A percentile compares a stretch with the other conserved stretches of the same genome.
These are phyloP conservation scores for Candida nanaspora DNA, from an alignment of 805 yeast genomes.

Conservation along the genomic window DNA sequence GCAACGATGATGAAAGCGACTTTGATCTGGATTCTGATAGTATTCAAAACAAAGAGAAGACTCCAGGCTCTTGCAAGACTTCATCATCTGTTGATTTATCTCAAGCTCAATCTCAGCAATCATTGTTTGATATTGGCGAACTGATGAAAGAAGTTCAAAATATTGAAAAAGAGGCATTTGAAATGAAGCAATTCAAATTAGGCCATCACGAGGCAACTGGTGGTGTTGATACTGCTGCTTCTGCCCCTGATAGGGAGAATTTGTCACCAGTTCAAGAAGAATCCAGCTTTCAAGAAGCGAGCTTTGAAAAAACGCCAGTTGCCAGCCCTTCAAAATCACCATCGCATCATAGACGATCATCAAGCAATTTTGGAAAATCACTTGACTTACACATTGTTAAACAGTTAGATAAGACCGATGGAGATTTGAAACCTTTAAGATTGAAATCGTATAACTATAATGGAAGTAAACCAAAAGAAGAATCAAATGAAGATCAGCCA, in stretches of 20 bases:
- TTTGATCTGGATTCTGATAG: no score
- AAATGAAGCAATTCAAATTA: constrained; percentile 14
- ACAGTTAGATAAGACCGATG: background rate
- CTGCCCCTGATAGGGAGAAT: no score
- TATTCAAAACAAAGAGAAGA: no score
- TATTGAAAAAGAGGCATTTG: constrained; percentile 31
- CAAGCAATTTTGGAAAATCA: background rate
- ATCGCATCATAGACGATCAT: background rate
- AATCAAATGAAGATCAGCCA: no score
- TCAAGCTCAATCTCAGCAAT: no score
- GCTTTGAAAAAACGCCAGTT: no score
- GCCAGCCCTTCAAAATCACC: background rate
- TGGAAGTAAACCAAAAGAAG: no score
- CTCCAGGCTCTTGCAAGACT: background rate
- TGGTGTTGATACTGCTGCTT: constrained; percentile 1
- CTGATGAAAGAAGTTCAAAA: constrained; percentile 35
- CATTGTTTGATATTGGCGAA: constrained; percentile 39
- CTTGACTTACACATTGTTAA: background rate
- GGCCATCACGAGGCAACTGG: constrained; percentile 5
- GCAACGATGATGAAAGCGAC: background rate
- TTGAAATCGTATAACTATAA: background rate
- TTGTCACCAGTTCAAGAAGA: no score
- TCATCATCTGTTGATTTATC: constrained; percentile 6
- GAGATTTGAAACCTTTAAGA: constrained; percentile 2
- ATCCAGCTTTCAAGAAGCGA: no score